These are phyloP conservation scores for Lecanoromycetidae sp. DNA, from an alignment of 2,329 filamentous ascomycete genomes.

Conservation along the genomic window DNA sequence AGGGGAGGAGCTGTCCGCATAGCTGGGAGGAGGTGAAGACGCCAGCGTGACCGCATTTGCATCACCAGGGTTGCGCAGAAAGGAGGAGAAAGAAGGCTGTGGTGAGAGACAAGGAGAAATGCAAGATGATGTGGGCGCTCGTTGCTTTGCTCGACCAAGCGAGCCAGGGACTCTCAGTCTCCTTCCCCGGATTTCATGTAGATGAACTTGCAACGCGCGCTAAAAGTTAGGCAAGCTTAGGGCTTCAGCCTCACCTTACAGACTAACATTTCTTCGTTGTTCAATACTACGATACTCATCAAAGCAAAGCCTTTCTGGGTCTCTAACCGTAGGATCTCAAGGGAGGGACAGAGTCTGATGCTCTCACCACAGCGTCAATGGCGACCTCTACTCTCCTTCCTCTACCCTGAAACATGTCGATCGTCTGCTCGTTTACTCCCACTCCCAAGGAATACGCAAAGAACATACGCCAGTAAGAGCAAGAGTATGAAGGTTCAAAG, in stretches of 20 bases:
- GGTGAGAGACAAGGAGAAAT: background rate
- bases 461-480: background rate
- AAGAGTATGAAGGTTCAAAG: slow-evolving; percentile 5
- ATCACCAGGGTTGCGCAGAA: background rate
- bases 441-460: background rate
- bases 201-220: too few relatives aligned
- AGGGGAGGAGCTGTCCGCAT: slow-evolving; percentile 20
- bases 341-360: too few relatives aligned
- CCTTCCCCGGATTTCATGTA: too few relatives aligned
- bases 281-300: too few relatives aligned
- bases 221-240: too few relatives aligned
- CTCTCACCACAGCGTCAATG: background rate
- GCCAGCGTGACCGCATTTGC: slow-evolving; percentile 18
- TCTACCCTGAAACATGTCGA: slow-evolving; percentile 10
- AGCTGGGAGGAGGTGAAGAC: slow-evolving; percentile 15
- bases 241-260: too few relatives aligned
- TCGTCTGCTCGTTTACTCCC: background rate
- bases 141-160: too few relatives aligned
- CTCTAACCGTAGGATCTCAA: too few relatives aligned
- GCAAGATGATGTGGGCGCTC: background rate
- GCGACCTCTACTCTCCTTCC: slow-evolving; percentile 10
- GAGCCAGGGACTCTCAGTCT: too few relatives aligned
- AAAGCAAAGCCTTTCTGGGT: too few relatives aligned
- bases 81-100: too few relatives aligned
- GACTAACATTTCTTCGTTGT: too few relatives aligned